These are phyloP conservation scores for Neofusicoccum parvum DNA, from an alignment of 2,329 filamentous ascomycete genomes.

Conservation along the genomic window DNA sequence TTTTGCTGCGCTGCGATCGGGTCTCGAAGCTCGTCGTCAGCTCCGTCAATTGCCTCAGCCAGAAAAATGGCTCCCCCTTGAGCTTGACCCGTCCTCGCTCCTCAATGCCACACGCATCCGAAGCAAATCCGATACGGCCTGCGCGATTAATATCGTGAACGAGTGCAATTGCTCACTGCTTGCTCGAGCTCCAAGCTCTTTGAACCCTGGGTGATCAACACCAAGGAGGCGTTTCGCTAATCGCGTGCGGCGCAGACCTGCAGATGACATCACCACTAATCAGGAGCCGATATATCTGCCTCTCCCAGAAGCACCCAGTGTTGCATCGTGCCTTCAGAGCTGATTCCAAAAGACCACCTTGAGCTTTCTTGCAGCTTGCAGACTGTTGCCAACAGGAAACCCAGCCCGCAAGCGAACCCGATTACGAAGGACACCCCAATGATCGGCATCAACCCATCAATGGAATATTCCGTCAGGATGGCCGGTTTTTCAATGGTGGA, in stretches of 20 bases:
- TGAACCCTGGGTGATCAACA: constrained; percentile 14
- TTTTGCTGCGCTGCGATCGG: not conserved
- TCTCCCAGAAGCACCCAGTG: not conserved
- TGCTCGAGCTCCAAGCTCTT: not conserved
- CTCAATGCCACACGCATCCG: not conserved
- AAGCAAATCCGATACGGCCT: constrained; percentile 3
- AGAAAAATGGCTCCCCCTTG: constrained; percentile 13
- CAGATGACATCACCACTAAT: constrained; percentile 15
- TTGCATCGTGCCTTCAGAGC: too few relatives aligned
- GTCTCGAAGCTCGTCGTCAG: constrained; percentile 14
- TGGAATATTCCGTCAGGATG: too few relatives aligned
- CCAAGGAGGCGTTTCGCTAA: constrained; percentile 15
- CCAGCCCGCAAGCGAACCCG: too few relatives aligned
- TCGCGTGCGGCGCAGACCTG: not conserved
- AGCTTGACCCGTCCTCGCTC: not conserved
- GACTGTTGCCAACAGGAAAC: too few relatives aligned
- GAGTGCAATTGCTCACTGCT: not conserved
- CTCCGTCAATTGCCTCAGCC: not conserved
- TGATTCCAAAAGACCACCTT: not conserved
- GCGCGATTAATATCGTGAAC: constrained; percentile 9
- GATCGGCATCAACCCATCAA: too few relatives aligned
- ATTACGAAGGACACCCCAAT: too few relatives aligned
- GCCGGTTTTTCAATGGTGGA: too few relatives aligned
- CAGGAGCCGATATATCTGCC: not conserved
- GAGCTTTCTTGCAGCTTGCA: too few relatives aligned